A percentile compares a stretch with the other conserved stretches of the same genome.
Evolutionary conservation across 129 eudicot genomes (phyloP).

Genomic region (Chrysanthemum seticuspe): DNA sequence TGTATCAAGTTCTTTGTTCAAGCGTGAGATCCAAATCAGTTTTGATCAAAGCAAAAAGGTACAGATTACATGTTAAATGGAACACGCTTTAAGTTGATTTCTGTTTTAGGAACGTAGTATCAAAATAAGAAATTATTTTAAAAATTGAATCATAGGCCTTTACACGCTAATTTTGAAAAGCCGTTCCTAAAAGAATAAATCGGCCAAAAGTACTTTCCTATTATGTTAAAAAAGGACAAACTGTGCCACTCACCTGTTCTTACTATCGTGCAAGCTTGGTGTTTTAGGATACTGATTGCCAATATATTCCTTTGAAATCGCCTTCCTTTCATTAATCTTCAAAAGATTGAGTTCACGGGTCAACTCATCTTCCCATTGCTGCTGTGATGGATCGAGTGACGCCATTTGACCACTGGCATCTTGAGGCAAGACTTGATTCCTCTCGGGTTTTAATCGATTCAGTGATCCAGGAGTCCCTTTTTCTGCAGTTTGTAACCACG

Average conservation of each 20-base stretch:
- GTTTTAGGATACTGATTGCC: conserved; percentile 34
- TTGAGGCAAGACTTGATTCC: conserved; percentile 91
- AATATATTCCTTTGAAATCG: conserved; percentile 46
- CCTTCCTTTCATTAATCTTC: conserved; percentile 54
- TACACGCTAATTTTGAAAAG: neutral
- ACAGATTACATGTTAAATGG: too few species aligned
- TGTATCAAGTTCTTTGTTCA: neutral
- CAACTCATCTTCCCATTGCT: conserved; percentile 80
- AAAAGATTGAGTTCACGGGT: conserved; percentile 60
- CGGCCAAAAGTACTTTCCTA: neutral
- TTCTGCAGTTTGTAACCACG: conserved; percentile 93
- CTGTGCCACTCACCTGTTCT: conserved; percentile 49
- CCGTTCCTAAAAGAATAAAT: neutral
- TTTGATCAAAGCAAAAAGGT: conserved; percentile 4
- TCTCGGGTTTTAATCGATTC: conserved; percentile 75
- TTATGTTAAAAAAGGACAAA: neutral
- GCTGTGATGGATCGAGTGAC: conserved; percentile 34
- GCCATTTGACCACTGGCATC: conserved; percentile 51
- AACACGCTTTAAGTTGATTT: too few species aligned
- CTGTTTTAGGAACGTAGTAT: too few species aligned
- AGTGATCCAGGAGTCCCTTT: conserved; percentile 81
- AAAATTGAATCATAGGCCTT: too few species aligned
- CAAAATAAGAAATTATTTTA: too few species aligned
- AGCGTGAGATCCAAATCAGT: neutral
- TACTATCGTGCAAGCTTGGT: conserved; percentile 83